Percentiles rank a stretch among this genome's conserved stretches.
phyloP scores from a whole-genome alignment of 768 basidiomycete genomes.

The Gautieria morchelliformis region DNA sequence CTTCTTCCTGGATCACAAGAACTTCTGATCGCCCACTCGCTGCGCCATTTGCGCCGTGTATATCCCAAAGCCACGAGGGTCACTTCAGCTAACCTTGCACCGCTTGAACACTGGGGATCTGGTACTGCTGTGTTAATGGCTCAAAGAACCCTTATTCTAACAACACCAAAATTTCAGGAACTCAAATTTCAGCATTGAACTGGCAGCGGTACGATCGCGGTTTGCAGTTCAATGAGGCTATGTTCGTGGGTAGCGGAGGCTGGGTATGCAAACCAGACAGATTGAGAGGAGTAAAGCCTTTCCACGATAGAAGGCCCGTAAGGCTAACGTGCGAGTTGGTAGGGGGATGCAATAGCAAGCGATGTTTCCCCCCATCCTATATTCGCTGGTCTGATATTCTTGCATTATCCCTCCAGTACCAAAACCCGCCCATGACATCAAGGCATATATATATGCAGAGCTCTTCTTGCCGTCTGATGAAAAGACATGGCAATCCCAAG shows the following conservation, averaged over 20 bases:
- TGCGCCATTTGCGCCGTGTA: conserved; percentile 40
- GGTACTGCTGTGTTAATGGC: conserved; percentile 14
- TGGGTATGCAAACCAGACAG: conserved; percentile 43
- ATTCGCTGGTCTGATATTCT: background rate
- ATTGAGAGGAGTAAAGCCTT: conserved; percentile 15
- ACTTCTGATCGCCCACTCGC: conserved; percentile 33
- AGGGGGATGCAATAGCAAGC: conserved; percentile 29
- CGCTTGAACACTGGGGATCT: conserved; percentile 42
- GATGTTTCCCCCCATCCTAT: conserved; percentile 23
- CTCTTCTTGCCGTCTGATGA: conserved; percentile 32
- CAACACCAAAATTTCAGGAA: conserved; percentile 17
- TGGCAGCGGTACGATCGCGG: conserved; percentile 54
- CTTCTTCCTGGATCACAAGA: conserved; percentile 29
- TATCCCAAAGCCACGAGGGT: conserved; percentile 52
- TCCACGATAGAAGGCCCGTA: background rate
- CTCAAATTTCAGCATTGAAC: conserved; percentile 49
- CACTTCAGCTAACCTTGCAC: conserved; percentile 43
- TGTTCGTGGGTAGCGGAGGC: conserved; percentile 48
- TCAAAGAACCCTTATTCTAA: background rate
- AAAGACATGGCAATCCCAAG: conserved; percentile 35
- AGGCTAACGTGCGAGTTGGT: background rate
- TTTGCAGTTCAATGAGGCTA: conserved; percentile 50
- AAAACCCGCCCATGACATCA: conserved; percentile 31
- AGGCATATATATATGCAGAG: conserved; percentile 36
- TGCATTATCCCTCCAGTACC: conserved; percentile 27